phyloP scores from a whole-genome alignment of 169 alveolate species.

The Cyclospora cayetanensis region DNA sequence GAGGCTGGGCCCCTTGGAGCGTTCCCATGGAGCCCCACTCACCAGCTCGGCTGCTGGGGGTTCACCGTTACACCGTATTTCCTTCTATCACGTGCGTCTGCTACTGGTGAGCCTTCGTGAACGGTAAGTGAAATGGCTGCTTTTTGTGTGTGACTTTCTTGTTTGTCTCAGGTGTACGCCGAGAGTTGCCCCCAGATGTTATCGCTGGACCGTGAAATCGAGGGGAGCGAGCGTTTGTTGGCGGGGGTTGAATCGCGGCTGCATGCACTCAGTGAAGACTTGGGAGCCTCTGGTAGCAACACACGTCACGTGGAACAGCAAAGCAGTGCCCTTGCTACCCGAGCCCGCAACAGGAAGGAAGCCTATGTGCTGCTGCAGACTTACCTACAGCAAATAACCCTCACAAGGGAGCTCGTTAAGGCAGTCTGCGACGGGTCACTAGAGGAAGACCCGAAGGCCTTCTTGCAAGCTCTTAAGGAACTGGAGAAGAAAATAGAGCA shows the following conservation, averaged over 20 bases:
- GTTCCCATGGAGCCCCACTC: neutral
- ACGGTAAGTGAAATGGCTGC: neutral
- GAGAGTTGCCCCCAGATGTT: conserved; percentile 49
- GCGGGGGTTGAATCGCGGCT: neutral
- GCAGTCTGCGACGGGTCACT: conserved; percentile 34
- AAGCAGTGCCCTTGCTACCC: conserved; percentile 18
- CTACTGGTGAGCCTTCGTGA: no score
- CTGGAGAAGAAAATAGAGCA: conserved; percentile 58
- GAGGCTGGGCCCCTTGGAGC: neutral
- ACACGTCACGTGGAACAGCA: neutral
- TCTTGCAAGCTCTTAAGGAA: conserved; percentile 14
- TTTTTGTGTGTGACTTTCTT: neutral
- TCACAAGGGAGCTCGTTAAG: conserved; percentile 31
- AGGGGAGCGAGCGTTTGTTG: conserved; percentile 1
- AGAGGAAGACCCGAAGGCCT: neutral
- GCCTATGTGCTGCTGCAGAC: conserved; percentile 5
- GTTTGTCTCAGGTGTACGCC: neutral
- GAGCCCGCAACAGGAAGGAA: neutral
- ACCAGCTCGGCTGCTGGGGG: neutral
- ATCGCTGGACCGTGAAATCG: neutral
- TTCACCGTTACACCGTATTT: neutral
- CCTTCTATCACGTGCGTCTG: neutral
- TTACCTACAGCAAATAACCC: conserved; percentile 47
- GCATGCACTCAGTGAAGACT: neutral
- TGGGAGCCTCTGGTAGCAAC: conserved; percentile 17